A percentile compares a stretch with the other conserved stretches of the same genome.
Conservation (phyloP, 2,329 filamentous ascomycete species). For the Phialemonium atrogriseum region DNA sequence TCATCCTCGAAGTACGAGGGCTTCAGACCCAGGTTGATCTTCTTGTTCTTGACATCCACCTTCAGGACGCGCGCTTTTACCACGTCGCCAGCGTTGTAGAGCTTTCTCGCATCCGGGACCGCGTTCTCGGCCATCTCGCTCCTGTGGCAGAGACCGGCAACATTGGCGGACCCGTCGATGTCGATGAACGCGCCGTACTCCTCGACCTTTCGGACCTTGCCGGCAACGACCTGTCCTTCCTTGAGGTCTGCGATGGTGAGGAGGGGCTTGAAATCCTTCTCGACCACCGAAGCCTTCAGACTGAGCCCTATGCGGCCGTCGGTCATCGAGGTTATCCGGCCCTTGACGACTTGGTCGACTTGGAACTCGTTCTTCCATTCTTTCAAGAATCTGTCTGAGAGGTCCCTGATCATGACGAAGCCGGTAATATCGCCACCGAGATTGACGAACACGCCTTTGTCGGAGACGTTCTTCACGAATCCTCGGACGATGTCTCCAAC, state of each 20-base stretch:
- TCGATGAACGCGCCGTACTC: conserved; percentile 94
- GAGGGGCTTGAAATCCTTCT: conserved; percentile 67
- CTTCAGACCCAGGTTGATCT: conserved; percentile 85
- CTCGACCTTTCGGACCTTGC: conserved; percentile 86
- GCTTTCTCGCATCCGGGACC: conserved; percentile 75
- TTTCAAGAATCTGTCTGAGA: conserved; percentile 87
- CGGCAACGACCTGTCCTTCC: conserved; percentile 74
- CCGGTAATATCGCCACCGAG: conserved; percentile 75
- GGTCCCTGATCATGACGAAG: conserved; percentile 76
- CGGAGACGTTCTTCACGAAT: conserved; percentile 83
- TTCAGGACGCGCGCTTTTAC: conserved; percentile 87
- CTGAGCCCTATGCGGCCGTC: conserved; percentile 74
- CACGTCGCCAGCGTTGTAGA: conserved; percentile 84
- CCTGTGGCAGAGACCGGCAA: conserved; percentile 88
- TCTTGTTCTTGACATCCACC: conserved; percentile 64
- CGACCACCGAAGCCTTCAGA: conserved; percentile 76
- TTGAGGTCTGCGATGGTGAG: conserved; percentile 70
- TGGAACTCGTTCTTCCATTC: conserved; percentile 91
- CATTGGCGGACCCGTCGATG: conserved; percentile 75
- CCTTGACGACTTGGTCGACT: conserved; percentile 82
- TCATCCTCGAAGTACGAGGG: conserved; percentile 75
- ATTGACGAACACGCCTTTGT: conserved; percentile 81
- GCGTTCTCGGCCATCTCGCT: conserved; percentile 82
- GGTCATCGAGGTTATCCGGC: conserved; percentile 65
- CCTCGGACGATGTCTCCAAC: conserved; percentile 76